These are phyloP conservation scores for Penicillium antarcticum DNA, from an alignment of 495 filamentous ascomycete genomes.

Conservation along the genomic window DNA sequence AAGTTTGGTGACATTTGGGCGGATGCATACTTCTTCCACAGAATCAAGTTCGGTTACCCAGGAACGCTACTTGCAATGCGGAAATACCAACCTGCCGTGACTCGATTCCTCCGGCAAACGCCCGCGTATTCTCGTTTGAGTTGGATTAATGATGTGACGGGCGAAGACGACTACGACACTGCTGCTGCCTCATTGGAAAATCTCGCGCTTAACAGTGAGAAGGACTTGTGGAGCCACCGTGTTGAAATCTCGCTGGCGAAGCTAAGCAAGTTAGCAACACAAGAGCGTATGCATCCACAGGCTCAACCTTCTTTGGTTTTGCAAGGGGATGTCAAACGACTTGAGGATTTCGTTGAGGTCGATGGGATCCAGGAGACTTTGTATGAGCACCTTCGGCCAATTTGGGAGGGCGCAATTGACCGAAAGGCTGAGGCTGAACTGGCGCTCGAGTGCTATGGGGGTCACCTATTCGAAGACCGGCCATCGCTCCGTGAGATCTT, in stretches of 20 bases:
- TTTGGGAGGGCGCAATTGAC: slow-evolving; percentile 68
- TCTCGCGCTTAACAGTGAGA: slow-evolving; percentile 63
- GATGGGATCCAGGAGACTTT: slow-evolving; percentile 73
- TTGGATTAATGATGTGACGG: slow-evolving; percentile 89
- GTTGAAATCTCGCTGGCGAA: slow-evolving; percentile 87
- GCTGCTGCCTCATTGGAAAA: slow-evolving; percentile 65
- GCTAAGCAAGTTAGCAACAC: slow-evolving; percentile 66
- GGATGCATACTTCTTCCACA: slow-evolving; percentile 71
- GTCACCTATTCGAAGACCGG: slow-evolving; percentile 51
- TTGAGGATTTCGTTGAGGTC: slow-evolving; percentile 61
- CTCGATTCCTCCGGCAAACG: slow-evolving; percentile 68
- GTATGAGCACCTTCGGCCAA: slow-evolving; percentile 55
- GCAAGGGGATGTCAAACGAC: slow-evolving; percentile 33
- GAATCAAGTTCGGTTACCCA: slow-evolving; percentile 62
- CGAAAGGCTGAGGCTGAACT: slow-evolving; percentile 70
- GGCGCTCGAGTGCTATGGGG: slow-evolving; percentile 64
- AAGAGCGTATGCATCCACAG: slow-evolving; percentile 27
- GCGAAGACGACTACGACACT: slow-evolving; percentile 65
- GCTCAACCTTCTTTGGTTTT: slow-evolving; percentile 15
- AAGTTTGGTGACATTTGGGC: slow-evolving; percentile 76
- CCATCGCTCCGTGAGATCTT: slow-evolving; percentile 65
- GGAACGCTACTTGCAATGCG: slow-evolving; percentile 61
- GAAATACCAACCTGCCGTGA: slow-evolving; percentile 65
- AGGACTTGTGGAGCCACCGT: slow-evolving; percentile 82
- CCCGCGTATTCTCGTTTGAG: slow-evolving; percentile 69